These are phyloP conservation scores for Backusella luteola DNA, from an alignment of 192 early-diverging fungal species.

Conservation along the genomic window DNA sequence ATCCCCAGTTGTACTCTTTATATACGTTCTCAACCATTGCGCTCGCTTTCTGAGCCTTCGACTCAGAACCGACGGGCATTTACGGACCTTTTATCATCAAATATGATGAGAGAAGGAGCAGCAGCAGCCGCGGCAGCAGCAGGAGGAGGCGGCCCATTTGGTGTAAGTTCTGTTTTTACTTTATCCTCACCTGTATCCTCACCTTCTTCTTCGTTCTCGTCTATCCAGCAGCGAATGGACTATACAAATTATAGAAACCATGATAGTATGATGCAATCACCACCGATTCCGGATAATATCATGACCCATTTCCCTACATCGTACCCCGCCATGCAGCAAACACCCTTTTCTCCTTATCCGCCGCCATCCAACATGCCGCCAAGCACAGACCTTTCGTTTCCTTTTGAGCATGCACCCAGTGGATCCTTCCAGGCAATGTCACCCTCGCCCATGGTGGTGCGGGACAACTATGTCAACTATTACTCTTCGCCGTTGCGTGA, in stretches of 20 bases:
- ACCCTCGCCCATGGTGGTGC: not conserved
- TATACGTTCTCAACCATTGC: constrained; percentile 7
- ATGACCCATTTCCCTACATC: not conserved
- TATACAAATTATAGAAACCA: not conserved
- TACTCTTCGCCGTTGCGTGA: not conserved
- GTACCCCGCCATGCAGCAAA: not conserved
- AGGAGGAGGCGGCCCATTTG: not conserved
- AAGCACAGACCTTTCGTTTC: constrained; percentile 3
- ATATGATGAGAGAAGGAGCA: constrained; percentile 6
- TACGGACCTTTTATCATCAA: constrained; percentile 3
- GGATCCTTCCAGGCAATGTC: not conserved
- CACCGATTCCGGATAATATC: constrained; percentile 6
- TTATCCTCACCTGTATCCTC: constrained; percentile 5
- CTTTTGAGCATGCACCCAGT: not conserved
- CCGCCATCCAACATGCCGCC: not conserved
- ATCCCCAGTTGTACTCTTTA: constrained; percentile 11
- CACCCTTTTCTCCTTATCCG: not conserved
- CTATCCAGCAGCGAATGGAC: constrained; percentile 7
- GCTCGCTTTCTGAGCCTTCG: constrained; percentile 8
- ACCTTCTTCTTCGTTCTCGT: not conserved
- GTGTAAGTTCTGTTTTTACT: constrained; percentile 1
- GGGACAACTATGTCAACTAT: not conserved
- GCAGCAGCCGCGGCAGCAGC: not conserved
- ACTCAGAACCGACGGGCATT: constrained; percentile 6
- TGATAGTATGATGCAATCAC: not conserved